These are phyloP conservation scores for Gracilariopsis chorda DNA, from an alignment of 23 red algal species.

Conservation along the genomic window DNA sequence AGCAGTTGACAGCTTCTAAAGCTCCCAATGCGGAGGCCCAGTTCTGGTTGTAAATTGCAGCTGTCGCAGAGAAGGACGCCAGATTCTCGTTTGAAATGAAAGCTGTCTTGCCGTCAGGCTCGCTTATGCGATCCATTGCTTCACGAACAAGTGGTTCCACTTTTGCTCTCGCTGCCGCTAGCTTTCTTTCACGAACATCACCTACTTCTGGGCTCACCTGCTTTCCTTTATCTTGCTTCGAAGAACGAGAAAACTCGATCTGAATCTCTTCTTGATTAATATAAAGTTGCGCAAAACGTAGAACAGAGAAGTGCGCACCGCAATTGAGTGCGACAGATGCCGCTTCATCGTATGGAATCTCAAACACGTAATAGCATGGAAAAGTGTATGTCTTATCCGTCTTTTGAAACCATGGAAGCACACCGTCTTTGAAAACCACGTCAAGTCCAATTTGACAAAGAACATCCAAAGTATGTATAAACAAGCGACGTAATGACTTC, in stretches of 20 bases:
- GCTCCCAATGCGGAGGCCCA: constrained; percentile 32
- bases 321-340: neutral
- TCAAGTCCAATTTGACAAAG: constrained; percentile 57
- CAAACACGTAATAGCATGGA: constrained; percentile 32
- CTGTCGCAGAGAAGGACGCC: neutral
- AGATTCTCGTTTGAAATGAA: constrained; percentile 1
- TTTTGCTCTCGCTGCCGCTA: neutral
- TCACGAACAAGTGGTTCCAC: neutral
- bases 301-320: constrained; percentile 40
- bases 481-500: neutral
- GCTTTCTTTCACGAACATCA: neutral
- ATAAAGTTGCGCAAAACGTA: constrained; percentile 49
- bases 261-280: constrained; percentile 6
- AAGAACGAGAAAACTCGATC: neutral
- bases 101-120: constrained; percentile 25
- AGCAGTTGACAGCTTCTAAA: neutral
- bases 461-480: constrained; percentile 45
- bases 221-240: neutral
- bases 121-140: constrained; percentile 44
- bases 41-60: constrained; percentile 20
- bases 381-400: neutral
- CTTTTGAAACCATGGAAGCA: neutral
- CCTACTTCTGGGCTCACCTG: neutral
- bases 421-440: constrained; percentile 14
- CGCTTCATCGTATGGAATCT: constrained; percentile 33